These are phyloP conservation scores for Ottelia alismoides DNA, from an alignment of 106 monocot species.

Conservation along the genomic window DNA sequence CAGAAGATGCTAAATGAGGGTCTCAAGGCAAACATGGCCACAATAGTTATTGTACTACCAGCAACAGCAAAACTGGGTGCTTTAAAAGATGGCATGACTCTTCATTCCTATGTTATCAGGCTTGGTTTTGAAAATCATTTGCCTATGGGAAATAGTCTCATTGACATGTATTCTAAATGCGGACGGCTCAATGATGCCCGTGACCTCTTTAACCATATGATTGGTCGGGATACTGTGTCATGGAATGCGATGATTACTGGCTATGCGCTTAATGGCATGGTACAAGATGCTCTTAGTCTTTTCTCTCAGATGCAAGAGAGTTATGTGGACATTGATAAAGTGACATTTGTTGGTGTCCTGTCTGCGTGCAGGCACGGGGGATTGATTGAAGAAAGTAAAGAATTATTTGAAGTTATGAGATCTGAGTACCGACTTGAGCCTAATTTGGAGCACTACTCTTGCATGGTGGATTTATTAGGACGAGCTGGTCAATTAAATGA, in stretches of 20 bases:
- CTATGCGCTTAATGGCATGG: constrained; percentile 46
- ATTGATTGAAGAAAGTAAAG: constrained; percentile 39
- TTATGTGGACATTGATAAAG: constrained; percentile 16
- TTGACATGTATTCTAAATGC: constrained; percentile 75
- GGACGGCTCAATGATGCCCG: constrained; percentile 35
- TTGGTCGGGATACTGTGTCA: too few relatives aligned
- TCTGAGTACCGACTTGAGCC: too few relatives aligned
- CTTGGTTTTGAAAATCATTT: constrained; percentile 34
- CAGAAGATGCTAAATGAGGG: constrained; percentile 25
- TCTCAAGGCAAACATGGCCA: constrained; percentile 35
- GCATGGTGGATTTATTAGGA: too few relatives aligned
- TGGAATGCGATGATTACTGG: constrained; percentile 62
- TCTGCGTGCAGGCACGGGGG: constrained; percentile 54
- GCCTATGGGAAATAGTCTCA: constrained; percentile 36
- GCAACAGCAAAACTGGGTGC: constrained; percentile 27
- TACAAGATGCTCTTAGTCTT: constrained; percentile 21
- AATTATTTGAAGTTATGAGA: constrained; percentile 38
- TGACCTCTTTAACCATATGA: constrained; percentile 38
- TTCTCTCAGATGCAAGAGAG: constrained; percentile 32
- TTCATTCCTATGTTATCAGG: constrained; percentile 37
- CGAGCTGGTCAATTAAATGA: too few relatives aligned
- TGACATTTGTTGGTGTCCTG: constrained; percentile 39
- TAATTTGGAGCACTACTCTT: too few relatives aligned
- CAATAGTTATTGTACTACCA: constrained; percentile 37
- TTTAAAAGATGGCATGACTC: constrained; percentile 34